Conservation (phyloP, 2,329 filamentous ascomycete species). For the Cladosporium sp. region DNA sequence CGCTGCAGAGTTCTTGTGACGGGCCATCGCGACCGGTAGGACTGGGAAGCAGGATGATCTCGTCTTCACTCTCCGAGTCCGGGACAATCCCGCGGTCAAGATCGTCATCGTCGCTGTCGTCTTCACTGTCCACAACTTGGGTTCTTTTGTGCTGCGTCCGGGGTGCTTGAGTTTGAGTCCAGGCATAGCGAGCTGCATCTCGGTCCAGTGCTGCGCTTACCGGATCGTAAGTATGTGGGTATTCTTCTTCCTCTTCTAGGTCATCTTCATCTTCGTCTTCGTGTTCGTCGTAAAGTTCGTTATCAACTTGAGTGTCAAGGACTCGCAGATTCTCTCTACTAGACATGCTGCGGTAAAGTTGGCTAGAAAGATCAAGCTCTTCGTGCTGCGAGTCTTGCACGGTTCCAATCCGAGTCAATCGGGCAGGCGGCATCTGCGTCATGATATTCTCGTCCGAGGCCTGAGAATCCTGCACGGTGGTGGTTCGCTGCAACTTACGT, state of each 20-base stretch:
- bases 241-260: conserved; percentile 11
- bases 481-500: conserved; percentile 20
- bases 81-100: conserved; percentile 20
- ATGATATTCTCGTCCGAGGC: conserved; percentile 18
- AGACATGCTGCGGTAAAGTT: conserved; percentile 18
- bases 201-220: conserved; percentile 30
- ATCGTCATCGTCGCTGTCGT: conserved; percentile 19
- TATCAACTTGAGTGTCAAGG: conserved; percentile 6
- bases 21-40: background rate
- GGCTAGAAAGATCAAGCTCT: conserved; percentile 24
- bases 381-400: conserved; percentile 29
- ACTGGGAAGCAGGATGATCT: conserved; percentile 15
- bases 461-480: conserved; percentile 25
- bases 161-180: conserved; percentile 25
- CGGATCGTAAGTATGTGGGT: conserved; percentile 29
- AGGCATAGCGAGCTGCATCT: conserved; percentile 28
- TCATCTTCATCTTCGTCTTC: conserved; percentile 17
- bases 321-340: conserved; percentile 9
- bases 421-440: background rate
- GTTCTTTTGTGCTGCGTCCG: conserved; percentile 11
- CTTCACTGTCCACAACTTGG: conserved; percentile 10
- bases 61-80: conserved; percentile 22
- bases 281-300: conserved; percentile 22
- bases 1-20: conserved; percentile 17
- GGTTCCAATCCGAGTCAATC: conserved; percentile 22